Percentiles rank a stretch among this genome's conserved stretches.
Evolutionary conservation across 148 eudicot genomes (phyloP).

Genomic region (Heliosperma pusillum): DNA sequence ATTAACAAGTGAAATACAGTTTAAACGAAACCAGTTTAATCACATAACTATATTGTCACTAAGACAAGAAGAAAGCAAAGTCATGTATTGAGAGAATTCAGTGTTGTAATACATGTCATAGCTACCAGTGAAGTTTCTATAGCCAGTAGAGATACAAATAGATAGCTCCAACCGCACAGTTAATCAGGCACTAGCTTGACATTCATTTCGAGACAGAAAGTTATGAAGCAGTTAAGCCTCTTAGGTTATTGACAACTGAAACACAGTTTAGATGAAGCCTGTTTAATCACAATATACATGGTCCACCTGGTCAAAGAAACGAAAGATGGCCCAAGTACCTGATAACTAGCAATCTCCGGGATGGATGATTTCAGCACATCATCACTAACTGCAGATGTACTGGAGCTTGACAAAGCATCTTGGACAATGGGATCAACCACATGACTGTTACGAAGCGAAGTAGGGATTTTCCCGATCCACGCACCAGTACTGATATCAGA

Average conservation of each 20-base stretch:
- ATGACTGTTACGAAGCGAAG: conserved; percentile 34
- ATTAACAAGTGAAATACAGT: neutral
- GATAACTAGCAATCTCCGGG: conserved; percentile 74
- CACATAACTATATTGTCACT: neutral
- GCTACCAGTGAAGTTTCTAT: neutral
- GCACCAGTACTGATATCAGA: conserved; percentile 49
- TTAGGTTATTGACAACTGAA: neutral
- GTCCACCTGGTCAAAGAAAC: neutral
- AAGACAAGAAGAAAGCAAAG: no score
- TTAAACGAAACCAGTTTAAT: neutral
- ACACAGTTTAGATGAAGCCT: neutral
- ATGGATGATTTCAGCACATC: conserved; percentile 42
- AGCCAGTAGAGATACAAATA: neutral
- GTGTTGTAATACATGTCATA: neutral
- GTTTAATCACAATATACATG: neutral
- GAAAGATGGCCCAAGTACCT: conserved; percentile 40
- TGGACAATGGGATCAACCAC: conserved; percentile 28
- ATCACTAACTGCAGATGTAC: conserved; percentile 26
- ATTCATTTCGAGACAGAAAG: neutral
- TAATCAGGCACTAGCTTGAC: neutral
- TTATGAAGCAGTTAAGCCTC: neutral
- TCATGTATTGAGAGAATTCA: no score
- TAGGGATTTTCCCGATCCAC: conserved; percentile 74
- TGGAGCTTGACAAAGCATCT: conserved; percentile 31
- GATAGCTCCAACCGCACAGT: neutral